phyloP scores from a whole-genome alignment of 179 eudicot species.

The Amaranthus tricolor region DNA sequence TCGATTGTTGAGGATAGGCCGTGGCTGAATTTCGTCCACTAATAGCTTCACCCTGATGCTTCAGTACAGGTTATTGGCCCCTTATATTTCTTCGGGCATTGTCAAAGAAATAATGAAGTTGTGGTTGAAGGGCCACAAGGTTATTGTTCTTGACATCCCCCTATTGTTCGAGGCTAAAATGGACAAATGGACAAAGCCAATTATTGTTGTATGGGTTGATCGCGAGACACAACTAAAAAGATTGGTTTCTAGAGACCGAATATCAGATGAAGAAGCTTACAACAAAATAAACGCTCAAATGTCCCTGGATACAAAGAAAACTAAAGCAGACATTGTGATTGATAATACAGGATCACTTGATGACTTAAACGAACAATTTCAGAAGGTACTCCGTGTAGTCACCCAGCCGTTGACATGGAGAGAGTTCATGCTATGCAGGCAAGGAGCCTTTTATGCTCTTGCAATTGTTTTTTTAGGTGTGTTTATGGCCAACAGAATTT shows the following conservation, averaged over 20 bases:
- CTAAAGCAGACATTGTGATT: slow-evolving; percentile 75
- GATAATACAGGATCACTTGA: slow-evolving; percentile 82
- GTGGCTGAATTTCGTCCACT: not conserved
- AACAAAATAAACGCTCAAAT: slow-evolving; percentile 87
- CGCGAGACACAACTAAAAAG: slow-evolving; percentile 77
- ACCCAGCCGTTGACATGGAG: slow-evolving; percentile 77
- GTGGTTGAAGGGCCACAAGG: slow-evolving; percentile 76
- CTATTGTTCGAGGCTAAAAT: slow-evolving; percentile 86
- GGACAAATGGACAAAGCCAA: slow-evolving; percentile 87
- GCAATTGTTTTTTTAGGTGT: slow-evolving; percentile 30
- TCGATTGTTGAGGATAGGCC: not conserved
- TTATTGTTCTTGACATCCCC: slow-evolving; percentile 83
- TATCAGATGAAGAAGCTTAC: slow-evolving; percentile 62
- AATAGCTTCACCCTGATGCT: slow-evolving; percentile 1
- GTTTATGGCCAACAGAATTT: slow-evolving; percentile 18
- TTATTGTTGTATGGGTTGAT: slow-evolving; percentile 83
- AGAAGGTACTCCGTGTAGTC: slow-evolving; percentile 50
- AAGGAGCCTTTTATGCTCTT: slow-evolving; percentile 67
- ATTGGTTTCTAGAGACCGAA: slow-evolving; percentile 69
- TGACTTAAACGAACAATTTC: slow-evolving; percentile 56
- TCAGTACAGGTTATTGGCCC: slow-evolving; percentile 66
- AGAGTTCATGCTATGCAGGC: slow-evolving; percentile 74
- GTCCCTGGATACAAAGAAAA: slow-evolving; percentile 66
- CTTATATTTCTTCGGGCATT: slow-evolving; percentile 72
- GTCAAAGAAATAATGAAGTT: slow-evolving; percentile 63